Conservation (phyloP, 768 basidiomycete genomes). For the Termitomyces bulborhizus region DNA sequence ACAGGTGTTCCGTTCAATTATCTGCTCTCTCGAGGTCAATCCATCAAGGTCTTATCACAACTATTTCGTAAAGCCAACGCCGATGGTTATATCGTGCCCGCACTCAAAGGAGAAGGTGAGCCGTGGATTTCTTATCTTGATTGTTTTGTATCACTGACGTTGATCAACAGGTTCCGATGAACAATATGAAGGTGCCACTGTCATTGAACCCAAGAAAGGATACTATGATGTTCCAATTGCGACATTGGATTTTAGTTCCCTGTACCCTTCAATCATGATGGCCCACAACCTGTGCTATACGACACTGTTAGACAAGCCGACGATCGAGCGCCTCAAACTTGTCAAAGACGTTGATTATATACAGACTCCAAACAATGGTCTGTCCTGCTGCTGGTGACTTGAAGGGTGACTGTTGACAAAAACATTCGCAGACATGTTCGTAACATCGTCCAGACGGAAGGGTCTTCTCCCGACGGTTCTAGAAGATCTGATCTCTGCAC, state of each 20-base stretch:
- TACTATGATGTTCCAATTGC: constrained; percentile 97
- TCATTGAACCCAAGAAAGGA: constrained; percentile 94
- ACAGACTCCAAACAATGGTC: constrained; percentile 94
- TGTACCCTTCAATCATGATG: constrained; percentile 99
- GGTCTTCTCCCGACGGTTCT: constrained; percentile 88
- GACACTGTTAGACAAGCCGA: constrained; percentile 77
- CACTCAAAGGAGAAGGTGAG: constrained; percentile 78
- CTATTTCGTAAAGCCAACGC: constrained; percentile 90
- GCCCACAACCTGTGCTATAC: constrained; percentile 99
- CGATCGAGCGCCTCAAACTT: constrained; percentile 72
- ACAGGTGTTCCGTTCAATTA: constrained; percentile 99
- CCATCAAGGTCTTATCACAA: constrained; percentile 97
- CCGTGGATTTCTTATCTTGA: not conserved
- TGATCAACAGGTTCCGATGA: constrained; percentile 69
- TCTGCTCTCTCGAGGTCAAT: constrained; percentile 89
- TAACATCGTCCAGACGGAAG: constrained; percentile 64
- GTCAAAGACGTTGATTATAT: constrained; percentile 88
- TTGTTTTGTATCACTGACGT: not conserved
- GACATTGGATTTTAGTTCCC: constrained; percentile 95
- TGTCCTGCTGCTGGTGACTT: not conserved
- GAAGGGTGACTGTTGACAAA: not conserved
- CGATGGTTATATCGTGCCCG: constrained; percentile 85
- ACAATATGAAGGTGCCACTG: constrained; percentile 98
- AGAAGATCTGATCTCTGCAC: constrained; percentile 88
- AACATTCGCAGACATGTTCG: constrained; percentile 69